Percentiles rank a stretch among this genome's conserved stretches.
These are phyloP conservation scores for Xylaria longipes DNA, from an alignment of 495 filamentous ascomycete genomes.

Conservation along the genomic window DNA sequence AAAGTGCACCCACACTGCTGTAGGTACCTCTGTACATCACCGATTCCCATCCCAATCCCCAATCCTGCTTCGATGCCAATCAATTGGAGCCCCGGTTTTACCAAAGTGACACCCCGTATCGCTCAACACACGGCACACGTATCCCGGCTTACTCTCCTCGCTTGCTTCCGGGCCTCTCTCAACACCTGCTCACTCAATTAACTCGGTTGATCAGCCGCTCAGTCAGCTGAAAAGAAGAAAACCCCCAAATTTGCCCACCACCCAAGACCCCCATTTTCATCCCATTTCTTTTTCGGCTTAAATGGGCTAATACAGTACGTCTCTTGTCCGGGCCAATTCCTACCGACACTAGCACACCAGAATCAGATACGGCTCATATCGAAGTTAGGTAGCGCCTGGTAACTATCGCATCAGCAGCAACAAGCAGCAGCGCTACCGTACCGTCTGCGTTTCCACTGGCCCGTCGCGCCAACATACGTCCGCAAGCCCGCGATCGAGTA, in stretches of 20 bases:
- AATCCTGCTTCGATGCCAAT: not conserved
- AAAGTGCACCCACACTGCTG: not conserved
- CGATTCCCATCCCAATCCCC: not conserved
- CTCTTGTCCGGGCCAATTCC: not conserved
- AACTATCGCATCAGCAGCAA: constrained; percentile 2
- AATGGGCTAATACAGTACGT: constrained; percentile 14
- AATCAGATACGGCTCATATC: not conserved
- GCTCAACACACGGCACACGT: not conserved
- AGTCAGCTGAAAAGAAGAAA: constrained; percentile 21
- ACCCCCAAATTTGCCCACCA: constrained; percentile 20
- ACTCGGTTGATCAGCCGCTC: constrained; percentile 13
- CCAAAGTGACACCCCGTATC: not conserved
- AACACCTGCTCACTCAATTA: not conserved
- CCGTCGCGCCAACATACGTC: constrained; percentile 19
- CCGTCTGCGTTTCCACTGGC: constrained; percentile 9
- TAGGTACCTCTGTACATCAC: not conserved
- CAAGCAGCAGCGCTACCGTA: constrained; percentile 2
- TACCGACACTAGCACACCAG: not conserved
- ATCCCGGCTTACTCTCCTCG: constrained; percentile 16
- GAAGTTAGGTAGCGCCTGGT: not conserved
- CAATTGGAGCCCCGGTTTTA: not conserved
- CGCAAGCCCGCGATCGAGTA: constrained; percentile 19
- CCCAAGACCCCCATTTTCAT: not conserved
- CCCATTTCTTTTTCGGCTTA: constrained; percentile 18
- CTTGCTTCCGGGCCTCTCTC: not conserved